These are phyloP conservation scores for Magnaporthiopsis rhizophila DNA, from an alignment of 2,329 filamentous ascomycete genomes.

Conservation along the genomic window DNA sequence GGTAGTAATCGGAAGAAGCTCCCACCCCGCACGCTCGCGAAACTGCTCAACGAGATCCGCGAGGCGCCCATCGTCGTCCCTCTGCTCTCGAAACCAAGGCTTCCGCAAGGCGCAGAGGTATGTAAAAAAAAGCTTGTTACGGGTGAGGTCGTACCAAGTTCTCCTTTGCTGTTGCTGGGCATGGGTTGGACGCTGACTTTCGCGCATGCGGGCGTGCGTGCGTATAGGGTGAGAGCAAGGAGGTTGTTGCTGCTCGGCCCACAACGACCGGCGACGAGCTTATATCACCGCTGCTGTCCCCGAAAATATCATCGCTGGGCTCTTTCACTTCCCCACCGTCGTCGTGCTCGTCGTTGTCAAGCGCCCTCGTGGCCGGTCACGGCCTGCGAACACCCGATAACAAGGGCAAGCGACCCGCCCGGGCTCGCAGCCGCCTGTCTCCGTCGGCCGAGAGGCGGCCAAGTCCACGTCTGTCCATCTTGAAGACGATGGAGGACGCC, in stretches of 20 bases:
- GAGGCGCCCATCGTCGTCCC: slow-evolving; percentile 47
- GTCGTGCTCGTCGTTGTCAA: not conserved
- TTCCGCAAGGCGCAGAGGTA: not conserved
- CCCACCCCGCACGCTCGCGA: slow-evolving; percentile 45
- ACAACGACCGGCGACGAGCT: not conserved
- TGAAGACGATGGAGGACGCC: slow-evolving; percentile 1
- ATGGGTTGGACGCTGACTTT: not conserved
- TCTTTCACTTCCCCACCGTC: not conserved
- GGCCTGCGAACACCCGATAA: not conserved
- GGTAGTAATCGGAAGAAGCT: slow-evolving; percentile 47
- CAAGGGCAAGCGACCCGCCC: not conserved
- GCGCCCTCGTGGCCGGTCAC: not conserved
- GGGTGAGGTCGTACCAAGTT: not conserved
- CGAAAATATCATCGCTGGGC: not conserved
- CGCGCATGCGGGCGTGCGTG: too few relatives aligned
- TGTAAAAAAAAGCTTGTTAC: not conserved
- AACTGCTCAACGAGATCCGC: slow-evolving; percentile 46
- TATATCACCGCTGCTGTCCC: not conserved
- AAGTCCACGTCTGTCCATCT: not conserved
- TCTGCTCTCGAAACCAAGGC: slow-evolving; percentile 26
- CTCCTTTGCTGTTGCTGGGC: not conserved
- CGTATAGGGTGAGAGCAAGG: not conserved
- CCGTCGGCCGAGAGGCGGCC: not conserved
- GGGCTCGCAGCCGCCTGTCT: not conserved
- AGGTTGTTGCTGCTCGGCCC: not conserved